Evolutionary conservation across 352 stramenopile genomes (phyloP).

Genomic region (Phytopythium delawarense): DNA sequence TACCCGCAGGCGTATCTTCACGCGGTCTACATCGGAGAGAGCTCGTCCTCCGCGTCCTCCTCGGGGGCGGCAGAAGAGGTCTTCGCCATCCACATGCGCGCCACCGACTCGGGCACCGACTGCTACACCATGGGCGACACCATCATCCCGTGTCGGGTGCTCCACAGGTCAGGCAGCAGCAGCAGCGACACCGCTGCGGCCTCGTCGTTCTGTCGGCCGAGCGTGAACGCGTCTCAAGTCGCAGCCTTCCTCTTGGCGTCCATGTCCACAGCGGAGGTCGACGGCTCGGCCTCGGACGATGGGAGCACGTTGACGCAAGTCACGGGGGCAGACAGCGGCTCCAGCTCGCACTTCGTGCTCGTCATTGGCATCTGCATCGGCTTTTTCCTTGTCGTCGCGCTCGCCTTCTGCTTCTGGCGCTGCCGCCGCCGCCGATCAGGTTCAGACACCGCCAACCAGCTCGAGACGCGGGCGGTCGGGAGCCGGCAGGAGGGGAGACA

Average conservation of each 20-base stretch:
- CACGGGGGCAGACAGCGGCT: background rate
- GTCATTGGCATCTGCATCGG: background rate
- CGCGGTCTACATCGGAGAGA: conserved; percentile 14
- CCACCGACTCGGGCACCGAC: conserved; percentile 12
- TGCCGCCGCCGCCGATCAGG: background rate
- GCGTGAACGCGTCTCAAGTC: conserved; percentile 20
- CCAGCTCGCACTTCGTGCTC: background rate
- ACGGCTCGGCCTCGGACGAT: conserved; percentile 11
- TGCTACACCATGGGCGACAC: conserved; percentile 29
- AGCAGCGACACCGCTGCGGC: conserved; percentile 7
- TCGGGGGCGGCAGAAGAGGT: conserved; percentile 11
- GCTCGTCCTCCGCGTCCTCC: background rate
- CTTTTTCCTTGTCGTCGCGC: background rate
- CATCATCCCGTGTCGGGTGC: conserved; percentile 37
- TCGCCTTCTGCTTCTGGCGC: background rate
- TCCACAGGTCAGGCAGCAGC: conserved; percentile 4
- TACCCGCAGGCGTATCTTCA: conserved; percentile 38
- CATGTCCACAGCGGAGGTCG: conserved; percentile 11
- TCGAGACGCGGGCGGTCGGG: background rate
- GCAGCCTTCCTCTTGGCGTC: conserved; percentile 19
- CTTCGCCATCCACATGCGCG: conserved; percentile 41
- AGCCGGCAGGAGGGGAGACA: background rate
- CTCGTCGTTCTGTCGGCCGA: conserved; percentile 29
- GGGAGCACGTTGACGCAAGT: background rate
- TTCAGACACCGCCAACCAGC: background rate